Conservation (phyloP, 2,329 filamentous ascomycete genomes). For the Claviceps purpurea region DNA sequence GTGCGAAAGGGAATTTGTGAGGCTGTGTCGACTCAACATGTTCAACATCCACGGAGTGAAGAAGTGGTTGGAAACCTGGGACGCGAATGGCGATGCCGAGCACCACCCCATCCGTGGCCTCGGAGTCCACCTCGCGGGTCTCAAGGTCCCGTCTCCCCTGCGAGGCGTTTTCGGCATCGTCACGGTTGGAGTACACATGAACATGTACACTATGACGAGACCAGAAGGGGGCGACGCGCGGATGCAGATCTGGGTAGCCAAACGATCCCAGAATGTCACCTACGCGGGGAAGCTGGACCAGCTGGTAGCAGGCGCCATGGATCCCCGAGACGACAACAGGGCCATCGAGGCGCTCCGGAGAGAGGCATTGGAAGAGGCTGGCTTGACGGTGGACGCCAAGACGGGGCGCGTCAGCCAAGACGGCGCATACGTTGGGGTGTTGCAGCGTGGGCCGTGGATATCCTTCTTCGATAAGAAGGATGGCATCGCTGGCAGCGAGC, state of each 20-base stretch:
- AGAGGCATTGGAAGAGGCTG: constrained; percentile 22
- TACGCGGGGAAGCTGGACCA: constrained; percentile 24
- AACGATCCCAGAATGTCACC: constrained; percentile 16
- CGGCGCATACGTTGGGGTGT: constrained; percentile 11
- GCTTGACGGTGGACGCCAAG: constrained; percentile 13
- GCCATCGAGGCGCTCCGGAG: constrained; percentile 17
- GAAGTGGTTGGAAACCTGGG: constrained; percentile 12
- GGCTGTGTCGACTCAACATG: constrained; percentile 15
- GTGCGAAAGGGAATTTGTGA: constrained; percentile 7
- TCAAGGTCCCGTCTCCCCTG: constrained; percentile 19
- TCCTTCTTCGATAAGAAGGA: constrained; percentile 23
- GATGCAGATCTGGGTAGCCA: constrained; percentile 21
- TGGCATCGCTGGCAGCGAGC: constrained; percentile 15
- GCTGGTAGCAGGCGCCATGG: constrained; percentile 23
- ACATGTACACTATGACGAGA: constrained; percentile 18
- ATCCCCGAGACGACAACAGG: constrained; percentile 14
- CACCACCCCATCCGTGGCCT: constrained; percentile 18
- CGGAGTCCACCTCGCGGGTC: constrained; percentile 8
- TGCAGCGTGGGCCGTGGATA: constrained; percentile 14
- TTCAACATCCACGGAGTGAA: constrained; percentile 14
- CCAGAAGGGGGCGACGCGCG: constrained; percentile 9
- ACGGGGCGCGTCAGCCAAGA: constrained; percentile 10
- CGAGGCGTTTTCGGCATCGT: constrained; percentile 23
- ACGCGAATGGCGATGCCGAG: constrained; percentile 6
- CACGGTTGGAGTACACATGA: constrained; percentile 24